Percentiles rank a stretch among this genome's conserved stretches.
Conservation (phyloP, 192 early-diverging fungal species). For the Dimargaris cristalligena region DNA sequence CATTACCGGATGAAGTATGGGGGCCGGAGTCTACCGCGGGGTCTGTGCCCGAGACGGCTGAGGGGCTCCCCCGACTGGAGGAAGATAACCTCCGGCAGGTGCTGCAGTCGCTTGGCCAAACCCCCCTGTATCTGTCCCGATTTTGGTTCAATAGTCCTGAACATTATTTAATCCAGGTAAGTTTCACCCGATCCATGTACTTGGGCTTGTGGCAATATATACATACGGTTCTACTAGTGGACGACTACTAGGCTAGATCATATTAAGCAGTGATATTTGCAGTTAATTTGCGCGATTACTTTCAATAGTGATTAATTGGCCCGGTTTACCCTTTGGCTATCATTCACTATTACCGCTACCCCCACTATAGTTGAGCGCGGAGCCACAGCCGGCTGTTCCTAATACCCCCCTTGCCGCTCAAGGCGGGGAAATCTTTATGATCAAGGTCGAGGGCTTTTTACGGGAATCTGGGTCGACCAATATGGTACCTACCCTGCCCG, state of each 20-base stretch:
- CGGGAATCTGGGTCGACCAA: too few species aligned
- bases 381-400: neutral
- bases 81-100: too few species aligned
- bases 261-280: neutral
- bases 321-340: neutral
- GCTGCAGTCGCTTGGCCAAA: neutral
- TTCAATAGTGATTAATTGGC: too few species aligned
- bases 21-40: neutral
- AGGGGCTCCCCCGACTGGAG: neutral
- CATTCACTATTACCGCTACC: neutral
- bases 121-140: neutral
- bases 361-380: neutral
- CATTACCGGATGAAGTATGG: neutral
- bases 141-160: conserved; percentile 9
- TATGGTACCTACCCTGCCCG: neutral
- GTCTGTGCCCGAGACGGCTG: neutral
- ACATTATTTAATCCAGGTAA: neutral
- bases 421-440: neutral
- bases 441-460: conserved; percentile 8
- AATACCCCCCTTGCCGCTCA: neutral
- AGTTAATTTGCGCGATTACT: too few species aligned
- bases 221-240: neutral
- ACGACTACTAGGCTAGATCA: neutral
- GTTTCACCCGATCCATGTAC: neutral
- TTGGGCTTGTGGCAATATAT: neutral